phyloP scores from a whole-genome alignment of 257 asterid genomes.

The Cynanchum wilfordii region DNA sequence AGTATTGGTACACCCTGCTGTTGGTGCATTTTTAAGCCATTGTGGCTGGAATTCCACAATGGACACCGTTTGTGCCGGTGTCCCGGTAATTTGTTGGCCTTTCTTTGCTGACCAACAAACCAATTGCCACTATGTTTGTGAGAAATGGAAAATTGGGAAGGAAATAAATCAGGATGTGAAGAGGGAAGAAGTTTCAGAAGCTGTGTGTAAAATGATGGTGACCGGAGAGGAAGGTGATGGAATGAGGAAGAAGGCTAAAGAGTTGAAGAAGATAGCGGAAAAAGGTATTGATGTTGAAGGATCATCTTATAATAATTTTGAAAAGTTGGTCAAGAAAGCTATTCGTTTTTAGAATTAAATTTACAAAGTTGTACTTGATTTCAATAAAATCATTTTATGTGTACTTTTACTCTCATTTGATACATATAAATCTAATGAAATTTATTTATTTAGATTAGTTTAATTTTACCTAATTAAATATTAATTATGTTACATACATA shows the following conservation, averaged over 20 bases:
- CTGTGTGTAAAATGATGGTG: constrained; percentile 40
- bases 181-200: constrained; percentile 33
- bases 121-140: no score
- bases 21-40: constrained; percentile 43
- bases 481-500: no score
- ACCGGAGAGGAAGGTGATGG: constrained; percentile 35
- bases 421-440: no score
- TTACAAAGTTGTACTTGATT: no score
- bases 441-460: no score
- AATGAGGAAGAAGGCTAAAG: constrained; percentile 36
- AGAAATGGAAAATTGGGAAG: constrained; percentile 42
- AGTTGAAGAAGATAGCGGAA: constrained; percentile 49
- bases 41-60: constrained; percentile 53
- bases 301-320: constrained; percentile 30
- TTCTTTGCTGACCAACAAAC: constrained; percentile 51
- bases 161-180: constrained; percentile 40
- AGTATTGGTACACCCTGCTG: constrained; percentile 34
- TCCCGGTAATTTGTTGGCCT: constrained; percentile 54
- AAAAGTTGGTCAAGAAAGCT: constrained; percentile 21
- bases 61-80: constrained; percentile 34
- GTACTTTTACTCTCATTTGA: no score
- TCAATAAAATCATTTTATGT: no score
- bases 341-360: no score
- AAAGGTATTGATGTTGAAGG: constrained; percentile 40
- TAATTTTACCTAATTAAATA: no score